Evolutionary conservation across 2,329 filamentous ascomycete species (phyloP).

Genomic region (Dactylellina sp.): DNA sequence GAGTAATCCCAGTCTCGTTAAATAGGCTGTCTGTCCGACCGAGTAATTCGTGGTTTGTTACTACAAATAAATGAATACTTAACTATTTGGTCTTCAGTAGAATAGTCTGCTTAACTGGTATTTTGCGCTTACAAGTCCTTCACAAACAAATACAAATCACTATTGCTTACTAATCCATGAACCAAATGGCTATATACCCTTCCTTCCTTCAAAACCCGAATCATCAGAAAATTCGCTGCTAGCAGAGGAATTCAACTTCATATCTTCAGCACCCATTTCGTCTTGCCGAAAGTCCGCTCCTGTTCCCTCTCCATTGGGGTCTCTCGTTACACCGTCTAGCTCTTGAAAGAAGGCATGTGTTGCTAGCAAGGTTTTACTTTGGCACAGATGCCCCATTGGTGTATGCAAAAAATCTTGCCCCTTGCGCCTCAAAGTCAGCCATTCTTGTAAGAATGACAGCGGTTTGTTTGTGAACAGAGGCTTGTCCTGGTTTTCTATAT

Average conservation of each 20-base stretch:
- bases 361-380: conserved; percentile 67
- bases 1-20: too few relatives aligned
- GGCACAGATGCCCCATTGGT: conserved; percentile 71
- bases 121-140: too few relatives aligned
- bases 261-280: not conserved
- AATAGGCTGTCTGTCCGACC: too few relatives aligned
- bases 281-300: not conserved
- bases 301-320: not conserved
- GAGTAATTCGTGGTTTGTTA: too few relatives aligned
- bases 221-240: not conserved
- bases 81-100: too few relatives aligned
- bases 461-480: conserved; percentile 63
- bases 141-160: too few relatives aligned
- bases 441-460: conserved; percentile 69
- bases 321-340: not conserved
- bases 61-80: too few relatives aligned
- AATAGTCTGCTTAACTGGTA: too few relatives aligned
- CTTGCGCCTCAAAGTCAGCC: conserved; percentile 69
- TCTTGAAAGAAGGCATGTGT: conserved; percentile 69
- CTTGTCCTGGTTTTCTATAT: conserved; percentile 16
- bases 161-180: too few relatives aligned
- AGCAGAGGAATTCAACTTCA: not conserved
- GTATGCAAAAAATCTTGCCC: conserved; percentile 72
- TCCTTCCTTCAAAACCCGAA: conserved; percentile 3
- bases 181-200: too few relatives aligned